A percentile compares a stretch with the other conserved stretches of the same genome.
phyloP scores from a whole-genome alignment of 805 yeast genomes.

The Suhomyces prunicola region DNA sequence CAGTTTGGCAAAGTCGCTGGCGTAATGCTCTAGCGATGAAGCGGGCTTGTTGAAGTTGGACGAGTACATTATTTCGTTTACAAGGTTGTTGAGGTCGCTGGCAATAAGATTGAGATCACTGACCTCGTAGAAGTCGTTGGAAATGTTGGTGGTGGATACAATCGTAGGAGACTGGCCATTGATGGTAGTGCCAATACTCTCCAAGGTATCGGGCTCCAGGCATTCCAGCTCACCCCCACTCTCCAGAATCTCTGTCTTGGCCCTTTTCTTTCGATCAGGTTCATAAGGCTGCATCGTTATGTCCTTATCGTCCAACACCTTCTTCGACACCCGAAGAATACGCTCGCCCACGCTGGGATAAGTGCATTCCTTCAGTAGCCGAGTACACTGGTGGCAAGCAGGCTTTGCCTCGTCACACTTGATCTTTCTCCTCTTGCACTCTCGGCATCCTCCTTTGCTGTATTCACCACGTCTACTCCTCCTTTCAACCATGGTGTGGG shows the following conservation, averaged over 20 bases:
- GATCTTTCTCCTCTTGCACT: slow-evolving; percentile 40
- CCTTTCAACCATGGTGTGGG: not conserved
- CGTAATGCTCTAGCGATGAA: not conserved
- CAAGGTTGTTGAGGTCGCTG: slow-evolving; percentile 36
- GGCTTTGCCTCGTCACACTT: slow-evolving; percentile 36
- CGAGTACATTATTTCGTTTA: slow-evolving; percentile 32
- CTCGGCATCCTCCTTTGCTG: slow-evolving; percentile 37
- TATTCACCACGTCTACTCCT: slow-evolving; percentile 15
- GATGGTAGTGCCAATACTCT: not conserved
- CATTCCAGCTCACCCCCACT: not conserved
- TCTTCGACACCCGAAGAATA: slow-evolving; percentile 27
- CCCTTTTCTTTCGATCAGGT: not conserved
- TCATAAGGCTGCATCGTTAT: slow-evolving; percentile 5
- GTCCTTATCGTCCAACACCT: slow-evolving; percentile 2
- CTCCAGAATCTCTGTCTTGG: not conserved
- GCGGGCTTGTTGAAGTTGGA: slow-evolving; percentile 14
- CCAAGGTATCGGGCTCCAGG: not conserved
- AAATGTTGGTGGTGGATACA: not conserved
- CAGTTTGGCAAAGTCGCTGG: slow-evolving; percentile 1
- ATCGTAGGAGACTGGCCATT: not conserved
- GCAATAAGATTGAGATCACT: slow-evolving; percentile 36
- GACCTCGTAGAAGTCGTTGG: slow-evolving; percentile 13
- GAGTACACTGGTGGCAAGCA: slow-evolving; percentile 28
- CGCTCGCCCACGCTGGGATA: slow-evolving; percentile 35
- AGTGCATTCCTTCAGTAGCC: slow-evolving; percentile 28